Percentiles rank a stretch among this genome's conserved stretches.
Evolutionary conservation across 192 early-diverging fungal genomes (phyloP).

Genomic region (Entrophospora sp.): DNA sequence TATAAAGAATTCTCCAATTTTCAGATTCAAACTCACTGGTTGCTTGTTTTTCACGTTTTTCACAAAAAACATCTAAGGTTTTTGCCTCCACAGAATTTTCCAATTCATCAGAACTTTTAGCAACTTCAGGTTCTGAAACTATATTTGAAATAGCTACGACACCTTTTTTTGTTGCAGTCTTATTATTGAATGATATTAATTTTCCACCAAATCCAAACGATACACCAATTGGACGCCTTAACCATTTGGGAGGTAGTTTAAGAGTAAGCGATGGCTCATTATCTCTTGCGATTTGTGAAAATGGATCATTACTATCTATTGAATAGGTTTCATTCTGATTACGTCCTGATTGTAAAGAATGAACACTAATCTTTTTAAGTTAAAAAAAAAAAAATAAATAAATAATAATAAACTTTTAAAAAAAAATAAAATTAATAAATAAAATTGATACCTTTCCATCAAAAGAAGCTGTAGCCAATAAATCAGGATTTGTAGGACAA

Average conservation of each 20-base stretch:
- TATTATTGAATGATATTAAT: slow-evolving; percentile 64
- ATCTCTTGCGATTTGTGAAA: slow-evolving; percentile 42
- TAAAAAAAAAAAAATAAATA: neutral
- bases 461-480: slow-evolving; percentile 78
- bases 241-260: slow-evolving; percentile 80
- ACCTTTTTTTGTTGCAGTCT: slow-evolving; percentile 23
- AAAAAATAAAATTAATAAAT: neutral
- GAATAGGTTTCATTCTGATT: slow-evolving; percentile 10
- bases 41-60: slow-evolving; percentile 26
- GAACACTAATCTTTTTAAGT: slow-evolving; percentile 54
- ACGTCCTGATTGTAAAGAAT: slow-evolving; percentile 62
- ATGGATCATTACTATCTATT: slow-evolving; percentile 60
- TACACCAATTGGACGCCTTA: slow-evolving; percentile 76
- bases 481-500: slow-evolving; percentile 89
- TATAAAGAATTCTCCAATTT: slow-evolving; percentile 72
- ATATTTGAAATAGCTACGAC: slow-evolving; percentile 54
- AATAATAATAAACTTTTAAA: neutral
- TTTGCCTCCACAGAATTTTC: slow-evolving; percentile 54
- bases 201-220: slow-evolving; percentile 87
- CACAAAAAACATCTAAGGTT: slow-evolving; percentile 31
- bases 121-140: slow-evolving; percentile 65
- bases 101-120: slow-evolving; percentile 60
- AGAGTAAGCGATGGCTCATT: slow-evolving; percentile 39
- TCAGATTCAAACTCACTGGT: slow-evolving; percentile 24
- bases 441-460: slow-evolving; percentile 65